Evolutionary conservation across 495 filamentous ascomycete species (phyloP).

Genomic region (Oleoguttula mirabilis): DNA sequence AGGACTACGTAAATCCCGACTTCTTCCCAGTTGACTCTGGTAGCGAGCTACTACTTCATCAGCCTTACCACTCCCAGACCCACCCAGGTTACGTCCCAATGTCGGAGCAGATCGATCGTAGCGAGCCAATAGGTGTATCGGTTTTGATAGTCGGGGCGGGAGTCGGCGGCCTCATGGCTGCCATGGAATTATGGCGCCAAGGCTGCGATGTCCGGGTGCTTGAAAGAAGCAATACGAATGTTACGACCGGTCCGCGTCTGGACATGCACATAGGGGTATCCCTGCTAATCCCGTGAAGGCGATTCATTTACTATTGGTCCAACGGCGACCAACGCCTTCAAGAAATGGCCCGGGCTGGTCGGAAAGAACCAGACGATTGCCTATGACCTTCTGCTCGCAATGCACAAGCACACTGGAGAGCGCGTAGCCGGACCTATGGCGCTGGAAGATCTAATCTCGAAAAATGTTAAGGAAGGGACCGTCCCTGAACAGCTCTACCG

Average conservation of each 20-base stretch:
- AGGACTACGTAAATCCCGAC: too few species aligned
- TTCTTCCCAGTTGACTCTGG: too few species aligned
- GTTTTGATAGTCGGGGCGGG: constrained; percentile 5
- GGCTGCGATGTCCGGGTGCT: constrained; percentile 5
- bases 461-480: constrained; percentile 15
- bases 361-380: constrained; percentile 35
- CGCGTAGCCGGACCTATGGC: constrained; percentile 28
- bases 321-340: constrained; percentile 37
- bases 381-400: constrained; percentile 39
- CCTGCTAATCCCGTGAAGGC: constrained; percentile 25
- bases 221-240: constrained; percentile 1
- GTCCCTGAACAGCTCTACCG: constrained; percentile 34
- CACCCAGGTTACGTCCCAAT: too few species aligned
- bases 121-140: neutral
- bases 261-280: neutral
- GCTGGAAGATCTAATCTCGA: constrained; percentile 21
- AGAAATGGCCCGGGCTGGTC: constrained; percentile 43
- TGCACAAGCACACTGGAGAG: constrained; percentile 42
- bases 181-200: constrained; percentile 3
- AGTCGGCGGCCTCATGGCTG: constrained; percentile 8
- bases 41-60: too few species aligned
- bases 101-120: neutral
- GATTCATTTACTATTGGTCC: constrained; percentile 43
- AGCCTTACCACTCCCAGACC: too few species aligned
- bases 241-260: neutral